Evolutionary conservation across 208 protist genomes (phyloP).

Genomic region (Trichomonas vaginalis): DNA sequence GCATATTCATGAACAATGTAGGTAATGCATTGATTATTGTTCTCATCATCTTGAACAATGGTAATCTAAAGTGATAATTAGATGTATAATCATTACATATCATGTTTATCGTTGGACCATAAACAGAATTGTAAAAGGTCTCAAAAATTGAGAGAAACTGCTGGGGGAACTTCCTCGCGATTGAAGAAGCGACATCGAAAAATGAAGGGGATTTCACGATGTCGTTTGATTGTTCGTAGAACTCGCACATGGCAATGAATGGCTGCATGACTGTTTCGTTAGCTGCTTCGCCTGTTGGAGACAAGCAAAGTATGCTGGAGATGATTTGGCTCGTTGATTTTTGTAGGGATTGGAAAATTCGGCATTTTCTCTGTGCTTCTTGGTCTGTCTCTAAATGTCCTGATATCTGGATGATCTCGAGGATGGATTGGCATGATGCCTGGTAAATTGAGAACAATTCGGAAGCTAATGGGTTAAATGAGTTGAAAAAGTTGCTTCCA

Average conservation of each 20-base stretch:
- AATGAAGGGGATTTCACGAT: neutral
- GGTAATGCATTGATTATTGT: neutral
- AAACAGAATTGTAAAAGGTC: neutral
- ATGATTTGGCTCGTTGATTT: neutral
- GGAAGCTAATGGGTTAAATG: neutral
- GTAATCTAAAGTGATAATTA: neutral
- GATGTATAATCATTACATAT: neutral
- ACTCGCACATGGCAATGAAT: neutral
- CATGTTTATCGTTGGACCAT: neutral
- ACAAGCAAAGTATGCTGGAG: neutral
- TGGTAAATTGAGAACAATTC: neutral
- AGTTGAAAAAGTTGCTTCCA: neutral
- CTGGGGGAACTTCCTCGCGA: neutral
- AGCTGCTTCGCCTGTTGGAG: neutral
- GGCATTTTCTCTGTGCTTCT: neutral
- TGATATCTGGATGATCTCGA: neutral
- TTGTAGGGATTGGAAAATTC: neutral
- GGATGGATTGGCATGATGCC: neutral
- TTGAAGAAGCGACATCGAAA: neutral
- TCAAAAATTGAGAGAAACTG: neutral
- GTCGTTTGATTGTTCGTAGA: neutral
- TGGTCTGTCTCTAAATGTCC: neutral
- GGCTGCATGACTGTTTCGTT: neutral
- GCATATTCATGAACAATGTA: neutral
- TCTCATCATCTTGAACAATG: neutral